These are phyloP conservation scores for Candida sp. DNA, from an alignment of 1,139 yeast genomes.

Conservation along the genomic window DNA sequence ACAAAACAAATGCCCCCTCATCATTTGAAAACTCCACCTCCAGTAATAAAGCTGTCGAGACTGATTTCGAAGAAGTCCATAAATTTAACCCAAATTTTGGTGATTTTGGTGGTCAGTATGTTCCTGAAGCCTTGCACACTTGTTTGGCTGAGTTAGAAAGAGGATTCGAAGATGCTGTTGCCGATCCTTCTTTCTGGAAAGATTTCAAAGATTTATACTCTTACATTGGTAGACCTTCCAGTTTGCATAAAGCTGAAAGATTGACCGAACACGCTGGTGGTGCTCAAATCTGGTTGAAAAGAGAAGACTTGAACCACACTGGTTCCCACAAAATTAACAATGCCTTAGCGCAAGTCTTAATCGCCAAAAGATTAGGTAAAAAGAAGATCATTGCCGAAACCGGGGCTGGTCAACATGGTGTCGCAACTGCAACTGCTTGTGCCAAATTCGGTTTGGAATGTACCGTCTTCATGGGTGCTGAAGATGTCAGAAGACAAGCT, in stretches of 20 bases:
- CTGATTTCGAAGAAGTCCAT: constrained; percentile 49
- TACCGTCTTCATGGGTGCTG: constrained; percentile 99
- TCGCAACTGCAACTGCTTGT: constrained; percentile 98
- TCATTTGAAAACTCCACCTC: constrained; percentile 23
- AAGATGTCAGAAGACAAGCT: constrained; percentile 98
- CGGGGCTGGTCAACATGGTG: constrained; percentile 99
- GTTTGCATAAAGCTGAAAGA: constrained; percentile 87
- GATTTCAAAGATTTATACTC: constrained; percentile 78
- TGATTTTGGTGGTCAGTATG: constrained; percentile 97
- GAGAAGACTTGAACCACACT: constrained; percentile 97
- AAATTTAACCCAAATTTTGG: constrained; percentile 80
- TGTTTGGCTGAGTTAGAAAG: constrained; percentile 86
- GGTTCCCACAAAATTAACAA: constrained; percentile 98
- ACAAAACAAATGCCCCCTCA: constrained; percentile 29
- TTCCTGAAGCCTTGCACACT: constrained; percentile 93
- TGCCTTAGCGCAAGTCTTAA: constrained; percentile 89
- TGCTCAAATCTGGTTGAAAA: constrained; percentile 95
- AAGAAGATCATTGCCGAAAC: constrained; percentile 93
- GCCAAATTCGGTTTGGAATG: constrained; percentile 96
- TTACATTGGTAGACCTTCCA: constrained; percentile 96
- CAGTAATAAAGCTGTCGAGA: constrained; percentile 14
- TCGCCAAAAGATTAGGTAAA: constrained; percentile 93
- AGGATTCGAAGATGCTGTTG: constrained; percentile 83
- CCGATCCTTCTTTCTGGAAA: constrained; percentile 90
- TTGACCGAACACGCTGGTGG: constrained; percentile 91